A percentile compares a stretch with the other conserved stretches of the same genome.
Conservation (phyloP, 352 stramenopile species). For the Pythium catenulatum region DNA sequence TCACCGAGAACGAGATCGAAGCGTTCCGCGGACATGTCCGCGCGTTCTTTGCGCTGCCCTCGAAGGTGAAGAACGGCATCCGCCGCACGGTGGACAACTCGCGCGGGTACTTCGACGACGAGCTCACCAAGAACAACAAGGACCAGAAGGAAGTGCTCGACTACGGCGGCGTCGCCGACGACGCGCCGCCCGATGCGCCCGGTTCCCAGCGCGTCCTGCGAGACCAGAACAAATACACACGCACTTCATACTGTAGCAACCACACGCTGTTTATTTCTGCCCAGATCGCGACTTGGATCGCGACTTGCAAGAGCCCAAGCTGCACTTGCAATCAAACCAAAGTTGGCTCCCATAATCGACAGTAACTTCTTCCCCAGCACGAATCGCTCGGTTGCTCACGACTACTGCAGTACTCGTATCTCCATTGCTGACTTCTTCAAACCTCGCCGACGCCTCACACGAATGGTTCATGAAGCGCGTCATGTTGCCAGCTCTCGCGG, state of each 20-base stretch:
- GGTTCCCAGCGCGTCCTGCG: no score
- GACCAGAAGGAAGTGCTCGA: slow-evolving; percentile 96
- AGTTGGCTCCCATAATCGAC: neutral
- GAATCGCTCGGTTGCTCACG: neutral
- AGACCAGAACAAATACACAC: no score
- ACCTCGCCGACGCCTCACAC: neutral
- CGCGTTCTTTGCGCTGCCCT: slow-evolving; percentile 90
- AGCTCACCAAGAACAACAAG: slow-evolving; percentile 95
- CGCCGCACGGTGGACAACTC: slow-evolving; percentile 87
- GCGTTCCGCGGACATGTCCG: slow-evolving; percentile 78
- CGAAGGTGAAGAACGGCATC: slow-evolving; percentile 71
- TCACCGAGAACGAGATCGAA: slow-evolving; percentile 77
- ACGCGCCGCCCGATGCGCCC: no score
- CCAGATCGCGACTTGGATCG: no score
- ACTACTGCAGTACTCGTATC: neutral
- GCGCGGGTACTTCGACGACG: slow-evolving; percentile 95
- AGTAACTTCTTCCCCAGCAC: neutral
- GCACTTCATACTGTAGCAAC: no score
- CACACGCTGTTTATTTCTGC: no score
- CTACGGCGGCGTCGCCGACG: slow-evolving; percentile 66
- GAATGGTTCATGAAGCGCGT: slow-evolving; percentile 4
- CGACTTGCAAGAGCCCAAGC: no score
- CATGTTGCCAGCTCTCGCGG: neutral
- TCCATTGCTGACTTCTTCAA: neutral
- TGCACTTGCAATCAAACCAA: neutral